Conservation (phyloP, 2,329 filamentous ascomycete genomes). For the Talaromyces sp. region DNA sequence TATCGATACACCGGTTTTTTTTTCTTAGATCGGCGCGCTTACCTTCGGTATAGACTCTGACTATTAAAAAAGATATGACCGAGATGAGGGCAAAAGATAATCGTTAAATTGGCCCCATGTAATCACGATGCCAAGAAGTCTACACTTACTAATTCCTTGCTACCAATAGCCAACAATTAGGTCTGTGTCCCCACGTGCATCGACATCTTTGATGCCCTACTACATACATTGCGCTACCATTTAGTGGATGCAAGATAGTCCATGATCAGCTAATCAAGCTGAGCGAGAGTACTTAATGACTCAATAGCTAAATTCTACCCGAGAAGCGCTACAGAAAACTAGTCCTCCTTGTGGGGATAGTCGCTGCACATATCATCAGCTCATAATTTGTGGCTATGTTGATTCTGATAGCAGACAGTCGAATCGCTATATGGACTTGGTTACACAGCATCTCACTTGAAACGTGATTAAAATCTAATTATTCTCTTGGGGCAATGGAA, state of each 20-base stretch:
- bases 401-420: not conserved
- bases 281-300: not conserved
- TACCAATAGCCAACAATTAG: not conserved
- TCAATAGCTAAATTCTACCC: not conserved
- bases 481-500: not conserved
- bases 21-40: not conserved
- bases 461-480: not conserved
- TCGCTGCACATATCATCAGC: not conserved
- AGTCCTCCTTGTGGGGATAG: not conserved
- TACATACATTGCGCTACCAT: not conserved
- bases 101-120: not conserved
- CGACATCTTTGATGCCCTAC: not conserved
- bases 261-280: not conserved
- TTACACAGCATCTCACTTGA: not conserved
- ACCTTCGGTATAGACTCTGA: not conserved
- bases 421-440: not conserved
- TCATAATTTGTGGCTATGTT: not conserved
- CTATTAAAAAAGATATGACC: not conserved
- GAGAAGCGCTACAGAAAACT: not conserved
- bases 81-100: not conserved
- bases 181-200: not conserved
- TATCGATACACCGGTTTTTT: not conserved
- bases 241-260: not conserved
- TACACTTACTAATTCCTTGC: not conserved
- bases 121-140: not conserved